Conservation (phyloP, 2,329 filamentous ascomycete species). For the Neofusicoccum kwambonambiense region DNA sequence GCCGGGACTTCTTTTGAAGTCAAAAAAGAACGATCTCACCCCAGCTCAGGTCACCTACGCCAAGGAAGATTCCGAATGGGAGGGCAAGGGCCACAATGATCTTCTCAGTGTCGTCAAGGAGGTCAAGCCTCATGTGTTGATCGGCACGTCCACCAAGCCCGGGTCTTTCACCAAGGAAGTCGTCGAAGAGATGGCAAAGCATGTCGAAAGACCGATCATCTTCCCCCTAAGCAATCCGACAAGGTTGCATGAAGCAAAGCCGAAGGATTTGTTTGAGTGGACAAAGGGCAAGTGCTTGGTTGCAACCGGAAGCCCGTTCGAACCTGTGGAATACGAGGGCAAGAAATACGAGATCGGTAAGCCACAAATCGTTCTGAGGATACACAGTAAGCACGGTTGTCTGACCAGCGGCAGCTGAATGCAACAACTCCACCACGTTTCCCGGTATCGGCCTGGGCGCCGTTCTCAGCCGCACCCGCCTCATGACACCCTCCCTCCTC, state of each 20-base stretch:
- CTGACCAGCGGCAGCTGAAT: conserved; percentile 61
- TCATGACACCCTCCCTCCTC: conserved; percentile 75
- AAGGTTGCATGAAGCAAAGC: conserved; percentile 76
- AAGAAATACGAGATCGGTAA: conserved; percentile 55
- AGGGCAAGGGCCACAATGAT: conserved; percentile 53
- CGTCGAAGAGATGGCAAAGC: conserved; percentile 71
- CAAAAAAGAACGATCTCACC: conserved; percentile 60
- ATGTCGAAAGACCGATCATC: conserved; percentile 77
- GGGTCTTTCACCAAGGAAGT: conserved; percentile 73
- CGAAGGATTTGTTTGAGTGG: conserved; percentile 74
- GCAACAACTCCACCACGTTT: conserved; percentile 85
- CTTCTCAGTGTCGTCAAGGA: conserved; percentile 67
- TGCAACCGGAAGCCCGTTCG: conserved; percentile 81
- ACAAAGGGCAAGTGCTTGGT: conserved; percentile 74
- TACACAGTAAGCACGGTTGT: too few species aligned
- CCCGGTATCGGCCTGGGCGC: conserved; percentile 81
- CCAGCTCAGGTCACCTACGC: conserved; percentile 67
- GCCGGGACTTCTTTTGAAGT: conserved; percentile 69
- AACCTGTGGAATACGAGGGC: conserved; percentile 63
- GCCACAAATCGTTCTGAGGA: conserved; percentile 21
- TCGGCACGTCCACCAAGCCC: conserved; percentile 80
- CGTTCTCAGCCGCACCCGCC: conserved; percentile 65
- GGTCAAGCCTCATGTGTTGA: conserved; percentile 75
- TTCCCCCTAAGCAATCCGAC: conserved; percentile 87
- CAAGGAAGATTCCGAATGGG: conserved; percentile 64